Conservation (phyloP, 495 filamentous ascomycete genomes). For the Extremus antarcticus region DNA sequence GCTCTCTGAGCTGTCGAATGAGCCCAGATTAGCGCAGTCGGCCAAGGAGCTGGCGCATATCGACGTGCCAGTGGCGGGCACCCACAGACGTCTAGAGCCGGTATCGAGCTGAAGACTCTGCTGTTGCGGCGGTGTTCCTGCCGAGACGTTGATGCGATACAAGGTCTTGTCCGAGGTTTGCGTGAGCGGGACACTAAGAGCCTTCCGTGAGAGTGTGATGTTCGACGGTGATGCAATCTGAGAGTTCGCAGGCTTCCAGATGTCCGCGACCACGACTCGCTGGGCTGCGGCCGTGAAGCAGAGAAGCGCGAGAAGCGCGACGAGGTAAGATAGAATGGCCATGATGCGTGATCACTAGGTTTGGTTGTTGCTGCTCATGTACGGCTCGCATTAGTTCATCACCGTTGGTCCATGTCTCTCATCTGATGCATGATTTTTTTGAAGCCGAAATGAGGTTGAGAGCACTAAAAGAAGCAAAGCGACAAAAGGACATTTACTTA, state of each 20-base stretch:
- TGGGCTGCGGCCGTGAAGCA: neutral
- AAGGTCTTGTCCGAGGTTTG: conserved; percentile 16
- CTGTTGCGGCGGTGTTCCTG: conserved; percentile 36
- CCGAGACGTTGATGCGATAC: conserved; percentile 36
- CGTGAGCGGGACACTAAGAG: neutral
- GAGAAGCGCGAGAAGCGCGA: neutral
- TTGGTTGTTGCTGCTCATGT: too few species aligned
- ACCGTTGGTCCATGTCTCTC: too few species aligned
- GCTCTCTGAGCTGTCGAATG: conserved; percentile 1
- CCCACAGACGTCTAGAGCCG: conserved; percentile 75
- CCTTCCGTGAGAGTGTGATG: too few species aligned
- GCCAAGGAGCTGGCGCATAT: conserved; percentile 1
- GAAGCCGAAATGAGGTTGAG: too few species aligned
- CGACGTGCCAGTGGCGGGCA: conserved; percentile 19
- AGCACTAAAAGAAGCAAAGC: too few species aligned
- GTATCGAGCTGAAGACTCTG: conserved; percentile 39
- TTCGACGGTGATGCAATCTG: neutral
- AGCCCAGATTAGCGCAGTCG: conserved; percentile 3
- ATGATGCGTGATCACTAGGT: too few species aligned
- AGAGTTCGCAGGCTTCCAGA: neutral
- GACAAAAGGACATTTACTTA: too few species aligned
- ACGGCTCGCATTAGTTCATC: too few species aligned
- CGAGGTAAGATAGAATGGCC: too few species aligned
- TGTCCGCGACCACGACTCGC: neutral
- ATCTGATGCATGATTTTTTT: too few species aligned